Conservation (phyloP, 495 filamentous ascomycete genomes). For the Penicillium subrubescens region DNA sequence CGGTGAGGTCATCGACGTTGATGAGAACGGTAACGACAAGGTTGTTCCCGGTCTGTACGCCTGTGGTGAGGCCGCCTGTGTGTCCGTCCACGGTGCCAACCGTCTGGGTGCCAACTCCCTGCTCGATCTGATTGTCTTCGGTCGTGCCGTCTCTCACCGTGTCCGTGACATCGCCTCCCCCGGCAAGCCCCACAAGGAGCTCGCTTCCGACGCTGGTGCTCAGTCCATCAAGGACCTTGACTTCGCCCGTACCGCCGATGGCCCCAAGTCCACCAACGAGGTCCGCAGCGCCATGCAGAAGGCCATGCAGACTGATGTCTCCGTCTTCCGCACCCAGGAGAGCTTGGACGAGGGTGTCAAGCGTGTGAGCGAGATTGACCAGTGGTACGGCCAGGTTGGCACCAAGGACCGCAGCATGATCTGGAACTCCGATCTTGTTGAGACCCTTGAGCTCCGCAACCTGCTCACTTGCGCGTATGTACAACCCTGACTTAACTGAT, state of each 20-base stretch:
- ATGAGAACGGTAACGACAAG: constrained; percentile 82
- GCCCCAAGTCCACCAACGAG: constrained; percentile 82
- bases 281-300: constrained; percentile 94
- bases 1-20: constrained; percentile 88
- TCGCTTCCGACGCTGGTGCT: constrained; percentile 81
- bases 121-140: constrained; percentile 94
- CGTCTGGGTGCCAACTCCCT: constrained; percentile 97
- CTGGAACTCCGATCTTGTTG: constrained; percentile 97
- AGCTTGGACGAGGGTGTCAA: constrained; percentile 81
- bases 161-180: constrained; percentile 88
- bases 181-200: constrained; percentile 71
- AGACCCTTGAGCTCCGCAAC: constrained; percentile 93
- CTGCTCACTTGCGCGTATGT: constrained; percentile 91
- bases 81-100: constrained; percentile 97
- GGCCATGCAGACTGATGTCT: constrained; percentile 95
- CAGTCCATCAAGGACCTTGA: constrained; percentile 86
- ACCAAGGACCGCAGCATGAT: constrained; percentile 99
- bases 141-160: constrained; percentile 92
- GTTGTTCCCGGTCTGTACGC: constrained; percentile 94
- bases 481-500: neutral
- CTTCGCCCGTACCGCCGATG: constrained; percentile 76
- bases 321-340: constrained; percentile 95
- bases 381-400: constrained; percentile 76
- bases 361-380: constrained; percentile 79
- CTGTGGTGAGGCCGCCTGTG: constrained; percentile 94